phyloP scores from a whole-genome alignment of 495 filamentous ascomycete genomes.

The Penicillium paxilli region DNA sequence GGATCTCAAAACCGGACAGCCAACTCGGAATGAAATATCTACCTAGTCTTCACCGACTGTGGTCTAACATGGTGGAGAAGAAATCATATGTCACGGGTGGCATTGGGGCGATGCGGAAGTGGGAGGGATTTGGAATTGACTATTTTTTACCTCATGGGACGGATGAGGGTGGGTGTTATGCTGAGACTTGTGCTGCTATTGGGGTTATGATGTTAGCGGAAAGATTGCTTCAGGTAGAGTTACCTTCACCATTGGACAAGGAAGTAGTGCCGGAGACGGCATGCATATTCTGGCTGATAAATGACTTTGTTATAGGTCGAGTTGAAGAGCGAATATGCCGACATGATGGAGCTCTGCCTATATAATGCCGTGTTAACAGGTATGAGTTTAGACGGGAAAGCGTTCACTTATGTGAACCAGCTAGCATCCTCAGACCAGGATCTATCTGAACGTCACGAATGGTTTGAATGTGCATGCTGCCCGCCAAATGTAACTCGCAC shows the following conservation, averaged over 20 bases:
- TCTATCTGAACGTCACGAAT: conserved; percentile 41
- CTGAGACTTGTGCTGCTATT: conserved; percentile 61
- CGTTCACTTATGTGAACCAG: conserved; percentile 60
- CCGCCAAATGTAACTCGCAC: conserved; percentile 57
- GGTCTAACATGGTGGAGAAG: conserved; percentile 58
- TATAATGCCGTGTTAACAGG: conserved; percentile 61
- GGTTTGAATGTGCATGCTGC: conserved; percentile 60
- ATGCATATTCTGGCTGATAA: neutral
- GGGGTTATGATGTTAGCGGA: conserved; percentile 62
- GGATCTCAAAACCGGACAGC: conserved; percentile 22
- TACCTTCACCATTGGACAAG: neutral
- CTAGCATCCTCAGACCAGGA: conserved; percentile 51
- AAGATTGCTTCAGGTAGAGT: conserved; percentile 46
- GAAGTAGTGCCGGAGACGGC: neutral
- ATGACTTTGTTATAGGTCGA: conserved; percentile 37
- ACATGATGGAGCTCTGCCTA: conserved; percentile 59
- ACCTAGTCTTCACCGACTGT: conserved; percentile 44
- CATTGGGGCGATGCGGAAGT: conserved; percentile 59
- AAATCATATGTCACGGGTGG: conserved; percentile 64
- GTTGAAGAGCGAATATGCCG: conserved; percentile 51
- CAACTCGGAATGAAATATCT: conserved; percentile 19
- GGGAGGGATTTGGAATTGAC: conserved; percentile 61
- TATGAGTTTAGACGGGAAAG: conserved; percentile 38
- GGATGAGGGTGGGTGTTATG: conserved; percentile 61
- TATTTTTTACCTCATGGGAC: conserved; percentile 58